Evolutionary conservation across 2,329 filamentous ascomycete species (phyloP).

Genomic region (Penicillium freii): DNA sequence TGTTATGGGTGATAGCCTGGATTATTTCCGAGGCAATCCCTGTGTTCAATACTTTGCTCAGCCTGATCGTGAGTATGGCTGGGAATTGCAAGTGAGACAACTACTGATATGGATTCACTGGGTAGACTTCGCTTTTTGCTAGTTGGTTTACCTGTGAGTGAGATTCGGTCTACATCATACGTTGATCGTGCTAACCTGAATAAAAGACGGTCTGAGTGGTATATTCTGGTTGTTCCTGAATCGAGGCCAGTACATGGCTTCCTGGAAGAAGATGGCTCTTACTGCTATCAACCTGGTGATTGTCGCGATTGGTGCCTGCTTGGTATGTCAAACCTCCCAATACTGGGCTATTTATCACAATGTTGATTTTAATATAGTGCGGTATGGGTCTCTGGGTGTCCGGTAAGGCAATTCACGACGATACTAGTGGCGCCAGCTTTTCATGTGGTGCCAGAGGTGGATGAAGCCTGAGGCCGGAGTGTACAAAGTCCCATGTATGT

Average conservation of each 20-base stretch:
- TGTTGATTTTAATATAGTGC: not conserved
- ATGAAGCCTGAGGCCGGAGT: not conserved
- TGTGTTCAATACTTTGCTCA: slow-evolving; percentile 64
- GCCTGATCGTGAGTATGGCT: slow-evolving; percentile 48
- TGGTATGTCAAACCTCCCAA: not conserved
- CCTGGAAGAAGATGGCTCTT: slow-evolving; percentile 9
- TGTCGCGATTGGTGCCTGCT: slow-evolving; percentile 12
- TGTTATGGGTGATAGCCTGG: slow-evolving; percentile 60
- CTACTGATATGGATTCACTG: slow-evolving; percentile 19
- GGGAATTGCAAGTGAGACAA: not conserved
- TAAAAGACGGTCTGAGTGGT: slow-evolving; percentile 13
- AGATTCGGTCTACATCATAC: not conserved
- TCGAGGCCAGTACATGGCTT: slow-evolving; percentile 6
- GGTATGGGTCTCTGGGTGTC: slow-evolving; percentile 21
- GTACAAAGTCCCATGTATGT: not conserved
- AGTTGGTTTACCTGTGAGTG: slow-evolving; percentile 60
- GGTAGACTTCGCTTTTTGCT: slow-evolving; percentile 54
- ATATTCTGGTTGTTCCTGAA: slow-evolving; percentile 18
- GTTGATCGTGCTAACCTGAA: not conserved
- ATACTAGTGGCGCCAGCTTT: slow-evolving; percentile 13
- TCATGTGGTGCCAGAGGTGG: slow-evolving; percentile 5
- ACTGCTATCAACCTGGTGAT: slow-evolving; percentile 11
- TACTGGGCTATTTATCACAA: accelerated
- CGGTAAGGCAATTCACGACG: slow-evolving; percentile 18
- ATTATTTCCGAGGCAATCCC: slow-evolving; percentile 68